Evolutionary conservation across 2,329 filamentous ascomycete species (phyloP), one percentile per base, ranked within the genome.

Genomic region (Pseudocercospora cruenta): DNA sequence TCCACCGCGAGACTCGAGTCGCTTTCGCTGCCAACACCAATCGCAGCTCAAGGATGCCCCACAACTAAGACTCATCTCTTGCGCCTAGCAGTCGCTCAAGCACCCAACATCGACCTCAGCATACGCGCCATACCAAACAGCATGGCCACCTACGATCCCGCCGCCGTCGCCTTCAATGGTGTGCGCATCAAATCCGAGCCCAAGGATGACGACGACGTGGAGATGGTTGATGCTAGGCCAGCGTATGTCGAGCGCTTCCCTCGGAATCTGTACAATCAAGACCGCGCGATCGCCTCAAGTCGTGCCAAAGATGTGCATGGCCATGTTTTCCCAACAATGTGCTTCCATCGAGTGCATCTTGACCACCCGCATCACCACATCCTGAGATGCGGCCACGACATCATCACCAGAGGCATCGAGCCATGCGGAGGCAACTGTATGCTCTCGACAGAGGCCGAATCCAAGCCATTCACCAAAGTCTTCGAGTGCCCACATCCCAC

Each of bases 361-460:
- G 10, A 24, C 10, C 65, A 60, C 19, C 61, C 65, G 22, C 61
- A 64, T 9, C 58, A 63, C 26, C 65, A 67, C 39, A 49, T 57
- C 8, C 51, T 67, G 21, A 64, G 22, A 22, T 67, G 65, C 49
- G 57, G 58, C 3, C 65, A 67, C 24, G 61, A 64, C 36, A 61
- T 67, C n/a, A 49, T 43, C 33, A 67, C 65, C 4, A 16, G 26
- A 26, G 36, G 49, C 21, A 31, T 63, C 28, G 60, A 66, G 31
- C 45, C 26, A 16, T 68, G 67, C 45, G 60, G 67, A 4, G 39
- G 21, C n/a, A 64, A 62, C 36, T 60, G 61, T 31, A 22, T 49
- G 8, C 58, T 60, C 6, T 57, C 51, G n/a, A 57, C 45, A 1
- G 43, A 24, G 22, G 47, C 57, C 39, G 65, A 64, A 7, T 43